Conservation (phyloP, 2,329 filamentous ascomycete species). For the Neofusicoccum sp. region DNA sequence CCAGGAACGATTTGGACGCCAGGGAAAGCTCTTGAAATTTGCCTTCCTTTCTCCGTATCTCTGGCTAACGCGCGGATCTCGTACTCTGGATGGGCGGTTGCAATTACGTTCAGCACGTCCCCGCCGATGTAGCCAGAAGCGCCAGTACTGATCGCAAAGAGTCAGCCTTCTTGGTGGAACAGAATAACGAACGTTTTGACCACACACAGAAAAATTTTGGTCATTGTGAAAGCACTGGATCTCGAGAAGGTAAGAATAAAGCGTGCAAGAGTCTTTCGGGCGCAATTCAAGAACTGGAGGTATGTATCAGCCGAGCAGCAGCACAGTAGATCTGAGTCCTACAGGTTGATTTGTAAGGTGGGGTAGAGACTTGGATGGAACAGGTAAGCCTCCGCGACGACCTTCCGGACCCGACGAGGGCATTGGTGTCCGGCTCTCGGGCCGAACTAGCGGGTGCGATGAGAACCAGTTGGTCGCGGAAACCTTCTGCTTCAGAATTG, state of each 20-base stretch:
- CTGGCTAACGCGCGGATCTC: constrained; percentile 4
- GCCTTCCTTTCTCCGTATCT: background rate
- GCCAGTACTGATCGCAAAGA: background rate
- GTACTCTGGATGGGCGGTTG: constrained; percentile 4
- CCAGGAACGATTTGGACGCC: background rate
- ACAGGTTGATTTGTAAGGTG: background rate
- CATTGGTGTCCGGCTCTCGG: too few species aligned
- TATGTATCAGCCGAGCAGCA: too few species aligned
- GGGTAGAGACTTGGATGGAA: background rate
- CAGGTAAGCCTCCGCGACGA: background rate
- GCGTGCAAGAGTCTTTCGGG: too few species aligned
- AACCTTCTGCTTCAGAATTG: too few species aligned
- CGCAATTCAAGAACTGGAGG: too few species aligned
- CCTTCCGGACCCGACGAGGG: background rate
- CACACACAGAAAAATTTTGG: background rate
- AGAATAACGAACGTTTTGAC: too few species aligned
- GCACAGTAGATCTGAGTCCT: too few species aligned
- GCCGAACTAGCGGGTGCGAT: too few species aligned
- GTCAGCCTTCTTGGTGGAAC: too few species aligned
- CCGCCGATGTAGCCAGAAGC: constrained; percentile 21
- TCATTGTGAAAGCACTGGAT: background rate
- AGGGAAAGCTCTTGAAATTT: background rate
- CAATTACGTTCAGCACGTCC: constrained; percentile 1
- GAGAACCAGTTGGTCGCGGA: too few species aligned
- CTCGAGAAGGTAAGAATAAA: too few species aligned